Percentiles rank a stretch among this genome's conserved stretches.
phyloP scores from a whole-genome alignment of 768 basidiomycete species.

The Collybia sp. region DNA sequence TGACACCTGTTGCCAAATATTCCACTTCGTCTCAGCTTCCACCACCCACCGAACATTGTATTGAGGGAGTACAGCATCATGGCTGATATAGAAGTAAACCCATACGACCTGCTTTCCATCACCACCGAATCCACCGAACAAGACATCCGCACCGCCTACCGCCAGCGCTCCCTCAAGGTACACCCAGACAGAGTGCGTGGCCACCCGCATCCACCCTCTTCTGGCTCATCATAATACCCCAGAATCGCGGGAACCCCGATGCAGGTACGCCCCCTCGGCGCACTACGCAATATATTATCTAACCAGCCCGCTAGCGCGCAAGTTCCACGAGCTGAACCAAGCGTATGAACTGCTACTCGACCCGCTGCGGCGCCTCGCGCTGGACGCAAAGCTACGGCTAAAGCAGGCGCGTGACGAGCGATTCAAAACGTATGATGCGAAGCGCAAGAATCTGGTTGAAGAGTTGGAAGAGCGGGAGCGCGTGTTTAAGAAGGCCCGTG shows the following conservation, averaged over 20 bases:
- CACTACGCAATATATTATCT: too few species aligned
- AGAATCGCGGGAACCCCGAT: constrained; percentile 80
- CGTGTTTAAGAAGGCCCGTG: constrained; percentile 66
- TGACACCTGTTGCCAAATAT: too few species aligned
- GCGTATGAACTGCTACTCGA: constrained; percentile 81
- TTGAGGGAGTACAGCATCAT: too few species aligned
- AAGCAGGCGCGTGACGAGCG: constrained; percentile 66
- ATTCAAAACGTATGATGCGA: constrained; percentile 65
- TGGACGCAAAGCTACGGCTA: constrained; percentile 75
- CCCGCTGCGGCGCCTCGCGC: constrained; percentile 69
- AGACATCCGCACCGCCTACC: constrained; percentile 77
- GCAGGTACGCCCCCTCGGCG: constrained; percentile 46
- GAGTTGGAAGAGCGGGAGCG: constrained; percentile 78
- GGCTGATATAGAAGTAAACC: constrained; percentile 56
- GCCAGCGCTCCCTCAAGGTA: constrained; percentile 76
- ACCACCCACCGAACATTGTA: too few species aligned
- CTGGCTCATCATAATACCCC: constrained; percentile 7
- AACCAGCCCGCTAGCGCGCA: constrained; percentile 40
- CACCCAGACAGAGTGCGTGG: constrained; percentile 77
- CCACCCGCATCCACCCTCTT: neutral
- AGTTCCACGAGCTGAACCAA: constrained; percentile 81
- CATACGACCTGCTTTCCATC: constrained; percentile 69
- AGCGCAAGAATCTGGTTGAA: constrained; percentile 69
- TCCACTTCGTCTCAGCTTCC: too few species aligned
- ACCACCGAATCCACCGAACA: constrained; percentile 64